Evolutionary conservation across 768 basidiomycete species (phyloP).

Genomic region (Goffeauzyma gilvescens): DNA sequence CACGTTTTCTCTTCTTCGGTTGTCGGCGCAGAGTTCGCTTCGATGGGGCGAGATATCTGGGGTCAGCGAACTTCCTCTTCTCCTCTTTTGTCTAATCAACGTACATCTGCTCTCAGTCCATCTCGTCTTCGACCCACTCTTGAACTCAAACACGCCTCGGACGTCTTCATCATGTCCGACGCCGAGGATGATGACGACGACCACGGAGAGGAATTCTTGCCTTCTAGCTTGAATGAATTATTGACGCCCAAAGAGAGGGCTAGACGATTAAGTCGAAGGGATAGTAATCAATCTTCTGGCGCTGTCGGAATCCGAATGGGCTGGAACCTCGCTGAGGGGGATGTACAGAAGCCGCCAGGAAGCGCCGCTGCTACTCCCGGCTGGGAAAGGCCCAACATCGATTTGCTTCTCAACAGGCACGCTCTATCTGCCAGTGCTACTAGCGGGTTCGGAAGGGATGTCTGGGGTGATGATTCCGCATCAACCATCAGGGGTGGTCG

Average conservation of each 20-base stretch:
- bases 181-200: constrained; percentile 37
- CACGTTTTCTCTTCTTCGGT: constrained; percentile 5
- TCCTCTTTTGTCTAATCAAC: constrained; percentile 4
- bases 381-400: constrained; percentile 10
- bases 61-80: constrained; percentile 9
- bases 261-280: constrained; percentile 42
- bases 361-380: not conserved
- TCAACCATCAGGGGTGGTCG: too few relatives aligned
- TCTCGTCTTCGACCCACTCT: constrained; percentile 11
- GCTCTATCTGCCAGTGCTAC: constrained; percentile 30
- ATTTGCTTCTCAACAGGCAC: constrained; percentile 15
- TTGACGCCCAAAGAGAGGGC: constrained; percentile 73
- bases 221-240: constrained; percentile 68
- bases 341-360: not conserved
- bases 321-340: constrained; percentile 1
- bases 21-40: constrained; percentile 7
- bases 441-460: too few relatives aligned
- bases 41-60: constrained; percentile 12
- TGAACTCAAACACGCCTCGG: constrained; percentile 11
- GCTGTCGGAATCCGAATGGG: constrained; percentile 5
- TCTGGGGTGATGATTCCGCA: too few relatives aligned
- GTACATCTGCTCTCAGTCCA: constrained; percentile 16
- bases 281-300: constrained; percentile 18
- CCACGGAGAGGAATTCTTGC: constrained; percentile 50
- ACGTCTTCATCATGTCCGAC: constrained; percentile 39